Base-by-base conservation (phyloP, 768 basidiomycete genomes). In the Pleurotus citrinopileatus region DNA sequence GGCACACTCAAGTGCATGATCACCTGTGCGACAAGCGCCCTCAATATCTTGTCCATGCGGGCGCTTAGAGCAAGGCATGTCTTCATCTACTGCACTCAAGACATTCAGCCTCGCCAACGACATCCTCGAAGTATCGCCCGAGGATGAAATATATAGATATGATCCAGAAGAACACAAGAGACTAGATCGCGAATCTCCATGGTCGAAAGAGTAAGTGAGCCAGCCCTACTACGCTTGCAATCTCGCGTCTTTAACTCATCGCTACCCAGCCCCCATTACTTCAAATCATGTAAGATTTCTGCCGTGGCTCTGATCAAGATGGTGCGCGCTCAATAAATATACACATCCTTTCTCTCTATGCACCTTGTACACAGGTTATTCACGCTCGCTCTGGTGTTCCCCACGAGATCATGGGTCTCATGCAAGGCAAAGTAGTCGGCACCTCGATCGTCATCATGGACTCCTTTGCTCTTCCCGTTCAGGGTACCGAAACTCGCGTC, bases 351-450 rank as follows among this genome's bases (percentile, higher is more conserved):
- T 44, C 54, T 44, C 37, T 22, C n/a, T n/a, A n/a, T n/a, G n/a
- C 44, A n/a, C 17, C 46, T 20, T 34, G 38, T 20, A 20, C 32
- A 55, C 71, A 98, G 96, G 89, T 98, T 58, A 98, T 98, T 67
- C 96, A 98, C 68, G 96, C 96, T 27, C 86, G 96, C 47, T 98
- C 96, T 2, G 96, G 96, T 55, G 96, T 97, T 4, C 89, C 90
- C 55, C 92, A 98, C 74, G 96, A 99, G 72, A 97, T 99, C 65
- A 99, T 99, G 96, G 96, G 96, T 8, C 81, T 98, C 27, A 97
- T 99, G 94, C 95, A 97, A 70, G 95, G 95, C 54, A 96, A 97
- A 71, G 87, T 97, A 32, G 73, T 91, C 7, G 88, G 83, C 2
- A 86, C 85, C 57, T 77, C 87, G 1, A 73, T 90, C 32, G 86